phyloP scores from a whole-genome alignment of 225 moss, liverwort and hornwort genomes.

The Pseudoscleropodium purum region DNA sequence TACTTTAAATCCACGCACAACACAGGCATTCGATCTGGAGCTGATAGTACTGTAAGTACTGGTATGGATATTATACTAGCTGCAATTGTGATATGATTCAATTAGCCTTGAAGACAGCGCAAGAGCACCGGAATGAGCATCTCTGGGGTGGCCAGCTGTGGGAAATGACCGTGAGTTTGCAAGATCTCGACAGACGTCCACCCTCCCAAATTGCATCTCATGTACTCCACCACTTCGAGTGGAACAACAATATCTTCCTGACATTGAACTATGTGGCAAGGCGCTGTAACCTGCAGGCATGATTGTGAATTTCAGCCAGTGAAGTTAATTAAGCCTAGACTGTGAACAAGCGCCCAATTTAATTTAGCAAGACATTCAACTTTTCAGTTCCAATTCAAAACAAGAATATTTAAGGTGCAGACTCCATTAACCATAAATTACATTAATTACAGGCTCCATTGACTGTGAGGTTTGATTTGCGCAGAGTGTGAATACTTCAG shows the following conservation, averaged over 20 bases:
- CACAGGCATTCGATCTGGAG: neutral
- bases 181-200: conserved; percentile 58
- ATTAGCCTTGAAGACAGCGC: neutral
- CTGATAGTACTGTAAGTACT: too few relatives aligned
- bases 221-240: conserved; percentile 50
- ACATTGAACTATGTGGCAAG: conserved; percentile 63
- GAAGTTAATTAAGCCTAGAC: neutral
- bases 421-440: neutral
- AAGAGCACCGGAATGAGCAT: conserved; percentile 6
- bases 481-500: neutral
- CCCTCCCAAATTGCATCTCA: conserved; percentile 56
- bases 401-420: neutral
- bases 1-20: neutral
- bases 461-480: neutral
- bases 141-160: conserved; percentile 55
- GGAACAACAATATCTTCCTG: conserved; percentile 60
- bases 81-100: neutral
- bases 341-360: neutral
- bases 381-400: neutral
- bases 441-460: neutral
- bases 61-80: too few relatives aligned
- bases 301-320: neutral
- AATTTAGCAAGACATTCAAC: neutral
- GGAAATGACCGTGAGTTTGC: conserved; percentile 52
- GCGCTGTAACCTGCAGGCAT: conserved; percentile 27